Conservation (phyloP, 192 early-diverging fungal species). For the Rhizophagus clarus region DNA sequence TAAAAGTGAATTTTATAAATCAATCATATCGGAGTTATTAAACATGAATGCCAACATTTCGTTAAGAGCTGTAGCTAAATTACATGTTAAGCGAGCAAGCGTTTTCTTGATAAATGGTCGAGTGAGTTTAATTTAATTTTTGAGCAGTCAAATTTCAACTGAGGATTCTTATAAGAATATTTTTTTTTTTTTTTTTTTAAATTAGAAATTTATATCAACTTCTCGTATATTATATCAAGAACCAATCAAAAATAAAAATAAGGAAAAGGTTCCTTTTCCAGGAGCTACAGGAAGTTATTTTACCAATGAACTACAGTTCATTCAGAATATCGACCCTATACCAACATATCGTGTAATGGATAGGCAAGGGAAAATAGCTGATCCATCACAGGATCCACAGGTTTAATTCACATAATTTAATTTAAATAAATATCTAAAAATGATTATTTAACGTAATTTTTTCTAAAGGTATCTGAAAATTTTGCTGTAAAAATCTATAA, state of each 20-base stretch:
- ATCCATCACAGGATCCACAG: slow-evolving; percentile 66
- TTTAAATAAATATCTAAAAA: background rate
- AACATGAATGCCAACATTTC: background rate
- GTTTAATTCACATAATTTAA: slow-evolving; percentile 37
- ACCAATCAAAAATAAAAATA: slow-evolving; percentile 37
- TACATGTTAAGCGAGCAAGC: background rate
- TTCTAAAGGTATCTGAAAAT: slow-evolving; percentile 71
- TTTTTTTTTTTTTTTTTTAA: too few species aligned
- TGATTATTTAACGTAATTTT: slow-evolving; percentile 13
- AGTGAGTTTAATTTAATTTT: background rate
- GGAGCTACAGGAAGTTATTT: slow-evolving; percentile 67
- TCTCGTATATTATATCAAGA: background rate
- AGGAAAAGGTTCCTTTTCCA: slow-evolving; percentile 66
- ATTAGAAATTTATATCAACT: background rate
- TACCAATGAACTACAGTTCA: slow-evolving; percentile 64
- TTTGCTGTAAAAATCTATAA: slow-evolving; percentile 81
- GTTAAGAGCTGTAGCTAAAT: background rate
- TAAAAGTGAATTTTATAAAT: too few species aligned
- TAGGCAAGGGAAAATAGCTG: slow-evolving; percentile 76
- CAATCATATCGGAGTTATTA: background rate
- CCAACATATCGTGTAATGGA: slow-evolving; percentile 96
- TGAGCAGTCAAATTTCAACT: background rate
- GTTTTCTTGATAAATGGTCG: background rate
- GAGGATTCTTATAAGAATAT: background rate
- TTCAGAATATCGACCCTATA: slow-evolving; percentile 67